Evolutionary conservation across 495 filamentous ascomycete genomes (phyloP).

Genomic region (Penicillium coprophilum): DNA sequence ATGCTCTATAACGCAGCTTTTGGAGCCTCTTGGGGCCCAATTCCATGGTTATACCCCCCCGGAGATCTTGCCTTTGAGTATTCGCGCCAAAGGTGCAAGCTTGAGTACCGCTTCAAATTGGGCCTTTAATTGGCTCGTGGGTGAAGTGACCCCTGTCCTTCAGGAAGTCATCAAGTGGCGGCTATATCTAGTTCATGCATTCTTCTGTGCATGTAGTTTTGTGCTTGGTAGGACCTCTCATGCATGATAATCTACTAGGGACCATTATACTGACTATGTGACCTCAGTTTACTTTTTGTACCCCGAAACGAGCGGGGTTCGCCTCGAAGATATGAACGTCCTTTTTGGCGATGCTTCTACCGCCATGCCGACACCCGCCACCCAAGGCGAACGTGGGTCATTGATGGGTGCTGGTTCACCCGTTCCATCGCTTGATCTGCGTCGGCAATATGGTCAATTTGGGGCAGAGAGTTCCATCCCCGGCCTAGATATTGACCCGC

Average conservation of each 20-base stretch:
- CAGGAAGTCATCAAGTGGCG: constrained; percentile 91
- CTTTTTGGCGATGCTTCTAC: constrained; percentile 88
- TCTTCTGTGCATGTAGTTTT: constrained; percentile 95
- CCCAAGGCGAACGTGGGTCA: constrained; percentile 71
- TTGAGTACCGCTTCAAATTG: constrained; percentile 95
- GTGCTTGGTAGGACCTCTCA: constrained; percentile 74
- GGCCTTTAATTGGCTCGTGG: constrained; percentile 98
- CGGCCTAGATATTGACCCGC: constrained; percentile 71
- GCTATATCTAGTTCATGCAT: constrained; percentile 91
- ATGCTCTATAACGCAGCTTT: constrained; percentile 99
- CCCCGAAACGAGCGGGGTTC: constrained; percentile 91
- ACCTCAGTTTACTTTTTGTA: constrained; percentile 93
- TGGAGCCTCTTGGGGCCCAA: constrained; percentile 97
- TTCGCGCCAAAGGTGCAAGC: constrained; percentile 95
- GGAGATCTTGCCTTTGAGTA: constrained; percentile 94
- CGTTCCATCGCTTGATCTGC: constrained; percentile 73
- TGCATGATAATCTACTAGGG: background rate
- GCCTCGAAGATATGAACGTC: constrained; percentile 92
- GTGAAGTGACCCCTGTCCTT: constrained; percentile 87
- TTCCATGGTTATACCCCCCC: constrained; percentile 98
- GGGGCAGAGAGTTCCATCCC: constrained; percentile 64
- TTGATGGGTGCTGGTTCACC: constrained; percentile 72
- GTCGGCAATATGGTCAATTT: constrained; percentile 50
- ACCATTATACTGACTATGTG: constrained; percentile 2
- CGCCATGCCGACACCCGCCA: constrained; percentile 68